These are phyloP conservation scores for Aschersonia sp. DNA, from an alignment of 2,329 filamentous ascomycete species.

Conservation along the genomic window DNA sequence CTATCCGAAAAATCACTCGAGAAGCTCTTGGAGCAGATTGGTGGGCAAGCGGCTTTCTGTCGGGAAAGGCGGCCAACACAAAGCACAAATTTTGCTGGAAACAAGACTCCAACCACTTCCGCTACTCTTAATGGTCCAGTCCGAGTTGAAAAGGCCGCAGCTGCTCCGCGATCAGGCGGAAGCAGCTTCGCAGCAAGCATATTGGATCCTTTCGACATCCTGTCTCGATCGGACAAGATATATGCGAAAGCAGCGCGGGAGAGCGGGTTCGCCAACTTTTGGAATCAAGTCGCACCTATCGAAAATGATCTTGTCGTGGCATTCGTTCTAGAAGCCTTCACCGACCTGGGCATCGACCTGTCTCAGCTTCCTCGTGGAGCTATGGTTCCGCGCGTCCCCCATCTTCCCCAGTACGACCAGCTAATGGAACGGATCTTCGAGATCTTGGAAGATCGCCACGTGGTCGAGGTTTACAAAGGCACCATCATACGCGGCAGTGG, in stretches of 20 bases:
- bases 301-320: background rate
- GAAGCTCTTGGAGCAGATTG: background rate
- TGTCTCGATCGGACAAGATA: background rate
- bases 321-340: conserved; percentile 1
- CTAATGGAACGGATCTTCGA: background rate
- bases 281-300: background rate
- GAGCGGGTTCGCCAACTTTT: background rate
- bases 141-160: background rate
- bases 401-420: background rate
- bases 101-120: background rate
- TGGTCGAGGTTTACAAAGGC: background rate
- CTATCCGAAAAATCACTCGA: background rate
- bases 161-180: background rate
- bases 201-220: background rate
- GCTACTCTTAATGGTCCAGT: background rate
- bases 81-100: background rate
- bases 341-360: background rate
- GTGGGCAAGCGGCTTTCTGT: background rate
- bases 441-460: background rate
- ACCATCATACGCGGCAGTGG: background rate
- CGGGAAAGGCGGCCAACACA: background rate
- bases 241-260: background rate
- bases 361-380: background rate
- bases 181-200: background rate
- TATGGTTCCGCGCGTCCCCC: background rate